Evolutionary conservation across 2,329 filamentous ascomycete species (phyloP), one percentile per base, ranked within the genome.

Genomic region (Cladophialophora exuberans): DNA sequence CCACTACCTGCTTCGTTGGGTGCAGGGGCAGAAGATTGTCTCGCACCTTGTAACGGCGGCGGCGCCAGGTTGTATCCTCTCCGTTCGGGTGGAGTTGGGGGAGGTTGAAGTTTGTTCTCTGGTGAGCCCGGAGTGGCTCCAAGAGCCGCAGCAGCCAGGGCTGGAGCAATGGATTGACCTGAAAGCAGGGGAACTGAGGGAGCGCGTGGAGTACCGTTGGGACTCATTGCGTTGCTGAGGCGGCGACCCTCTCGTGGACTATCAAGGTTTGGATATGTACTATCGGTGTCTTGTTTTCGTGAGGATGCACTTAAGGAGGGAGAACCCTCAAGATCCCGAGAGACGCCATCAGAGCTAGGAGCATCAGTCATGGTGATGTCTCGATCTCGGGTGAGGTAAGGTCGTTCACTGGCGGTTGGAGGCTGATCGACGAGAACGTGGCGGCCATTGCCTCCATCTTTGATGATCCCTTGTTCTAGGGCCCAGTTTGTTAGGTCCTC

Each of bases 401-500:
- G 42, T 38, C 52, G 39, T 28, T 62, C 61, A 30, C 56, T 45
- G 17, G 60, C 44, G n/a, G 36, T 56, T 13, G 60, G 56, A 10
- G 62, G 62, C 26, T 65, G 62, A 33, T 65, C 62, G 11, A 61
- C 45, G 17, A 65, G 61, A 11, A 63, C 56, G 49, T 65, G 61
- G 18, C 54, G 61, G 23, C 62, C 62, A 45, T 58, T 63, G 17
- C 59, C 56, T 11, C 46, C 57, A 25, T 62, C 62, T 50, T 62
- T 65, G 59, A 65, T 60, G 38, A 65, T 62, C 43, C 70, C 70
- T 54, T 76, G 68, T 3, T 64, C 50, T 15, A 72, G 44, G 18
- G 73, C 72, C 75, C 75, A 77, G 5, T 71, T 66, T 28, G 67
- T 67, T 35, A 77, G 60, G 9, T 66, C 71, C 67, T 74, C 46